Conservation (phyloP, 2,329 filamentous ascomycete species). For the Aspergillus phoenicis region DNA sequence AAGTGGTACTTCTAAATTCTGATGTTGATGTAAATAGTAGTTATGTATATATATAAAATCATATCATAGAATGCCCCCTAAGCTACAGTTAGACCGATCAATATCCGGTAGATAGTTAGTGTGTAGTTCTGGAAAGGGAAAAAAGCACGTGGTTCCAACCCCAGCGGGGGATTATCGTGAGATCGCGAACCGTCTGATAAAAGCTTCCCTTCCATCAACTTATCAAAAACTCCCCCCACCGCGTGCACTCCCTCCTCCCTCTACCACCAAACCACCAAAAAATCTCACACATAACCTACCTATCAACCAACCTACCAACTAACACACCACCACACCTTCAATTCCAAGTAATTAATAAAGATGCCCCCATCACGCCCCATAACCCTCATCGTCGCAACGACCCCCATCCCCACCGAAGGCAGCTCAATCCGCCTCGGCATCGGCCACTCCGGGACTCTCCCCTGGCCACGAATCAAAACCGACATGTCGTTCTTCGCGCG, state of each 20-base stretch:
- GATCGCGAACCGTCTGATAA: neutral
- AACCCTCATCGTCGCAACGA: constrained; percentile 92
- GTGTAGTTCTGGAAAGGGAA: neutral
- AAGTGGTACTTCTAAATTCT: no score
- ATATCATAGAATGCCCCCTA: no score
- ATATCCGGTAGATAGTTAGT: neutral
- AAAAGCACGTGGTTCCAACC: neutral
- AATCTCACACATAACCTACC: no score
- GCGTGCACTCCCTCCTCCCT: no score
- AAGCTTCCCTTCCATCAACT: neutral
- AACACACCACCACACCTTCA: neutral
- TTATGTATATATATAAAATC: no score
- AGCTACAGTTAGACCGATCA: neutral
- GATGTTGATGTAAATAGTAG: no score
- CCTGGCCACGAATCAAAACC: constrained; percentile 83
- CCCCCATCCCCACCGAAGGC: constrained; percentile 51
- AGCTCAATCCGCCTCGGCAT: constrained; percentile 76
- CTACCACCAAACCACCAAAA: no score
- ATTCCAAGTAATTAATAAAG: neutral
- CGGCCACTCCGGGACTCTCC: constrained; percentile 74
- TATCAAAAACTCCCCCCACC: neutral
- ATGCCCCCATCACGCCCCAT: constrained; percentile 54
- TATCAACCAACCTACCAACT: no score
- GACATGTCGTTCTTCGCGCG: constrained; percentile 97
- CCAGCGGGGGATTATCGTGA: neutral